Evolutionary conservation across 2,329 filamentous ascomycete genomes (phyloP).

Genomic region (Colletotrichum sp.): DNA sequence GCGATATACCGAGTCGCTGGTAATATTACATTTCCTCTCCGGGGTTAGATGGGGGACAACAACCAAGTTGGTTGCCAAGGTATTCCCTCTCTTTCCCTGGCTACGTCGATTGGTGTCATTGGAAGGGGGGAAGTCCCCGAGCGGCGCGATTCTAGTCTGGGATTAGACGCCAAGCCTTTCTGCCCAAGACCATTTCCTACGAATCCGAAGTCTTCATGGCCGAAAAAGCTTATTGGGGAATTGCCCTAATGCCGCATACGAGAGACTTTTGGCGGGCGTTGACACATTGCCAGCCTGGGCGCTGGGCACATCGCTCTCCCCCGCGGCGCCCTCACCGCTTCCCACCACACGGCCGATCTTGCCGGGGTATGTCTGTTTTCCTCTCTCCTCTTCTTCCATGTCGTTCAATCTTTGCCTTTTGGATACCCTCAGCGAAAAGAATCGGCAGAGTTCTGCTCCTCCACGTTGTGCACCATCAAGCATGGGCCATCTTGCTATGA

Average conservation of each 20-base stretch:
- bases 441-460: constrained; percentile 3
- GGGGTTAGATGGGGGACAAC: background rate
- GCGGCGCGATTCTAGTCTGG: background rate
- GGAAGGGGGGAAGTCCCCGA: background rate
- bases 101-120: background rate
- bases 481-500: background rate
- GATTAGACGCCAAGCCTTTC: background rate
- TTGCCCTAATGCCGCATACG: background rate
- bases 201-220: background rate
- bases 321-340: background rate
- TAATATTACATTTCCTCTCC: background rate
- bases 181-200: background rate
- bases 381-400: background rate
- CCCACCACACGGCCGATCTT: background rate
- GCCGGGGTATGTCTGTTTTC: background rate
- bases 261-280: background rate
- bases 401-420: constrained; percentile 1
- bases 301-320: background rate
- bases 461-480: background rate
- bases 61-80: background rate
- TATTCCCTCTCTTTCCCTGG: background rate
- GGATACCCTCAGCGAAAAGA: background rate
- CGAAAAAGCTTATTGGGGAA: background rate
- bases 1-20: background rate
- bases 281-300: background rate